Evolutionary conservation across 371 early-diverging fungal genomes (phyloP), one percentile per base, ranked within the genome.

Genomic region (Mucor piriformis): DNA sequence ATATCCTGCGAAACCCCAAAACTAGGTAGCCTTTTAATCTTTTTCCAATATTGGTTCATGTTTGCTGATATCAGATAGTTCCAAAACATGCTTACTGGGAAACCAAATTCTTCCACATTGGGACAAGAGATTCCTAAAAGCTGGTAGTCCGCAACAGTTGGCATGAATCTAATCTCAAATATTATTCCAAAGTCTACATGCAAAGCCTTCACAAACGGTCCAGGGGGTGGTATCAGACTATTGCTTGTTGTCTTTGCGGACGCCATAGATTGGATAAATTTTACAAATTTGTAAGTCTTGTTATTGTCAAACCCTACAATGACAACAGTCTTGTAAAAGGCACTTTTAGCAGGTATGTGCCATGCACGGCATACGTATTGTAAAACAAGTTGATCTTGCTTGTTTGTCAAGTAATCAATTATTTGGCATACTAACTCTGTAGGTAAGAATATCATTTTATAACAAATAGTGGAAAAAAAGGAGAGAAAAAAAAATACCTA

Each of bases 41-140:
- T 29, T 33, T 29, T 42, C 55, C 55, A 54, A 18, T 54, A 33
- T 11, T 33, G 32, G 1, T 25, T 24, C 7, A n/a, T 29, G 6
- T 42, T 25, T 0, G 38, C 12, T 6, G 55, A 54, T 32, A 54
- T 32, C 32, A 54, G 12, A 18, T 42, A 10, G 40, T 43, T 42
- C 59, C 59, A 59, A 59, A 59, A 59, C 59, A 59, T 51, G 44
- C 35, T 59, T 18, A 21, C 50, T 5, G 59, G 59, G 15, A 59
- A 51, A 1, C 23, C 18, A 12, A 59, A 21, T 5, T 44, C 52
- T 34, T 46, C 32, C 6, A 59, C 33, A 27, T 59, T 59, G 24
- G 59, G 59, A 34, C 59, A 52, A 10, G 51, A 40, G 15, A 42
- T 34, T 13, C 52, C 59, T 33, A 59, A 52, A 18, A 16, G 35